Conservation (phyloP, 352 stramenopile genomes). For the Phytopythium vexans region DNA sequence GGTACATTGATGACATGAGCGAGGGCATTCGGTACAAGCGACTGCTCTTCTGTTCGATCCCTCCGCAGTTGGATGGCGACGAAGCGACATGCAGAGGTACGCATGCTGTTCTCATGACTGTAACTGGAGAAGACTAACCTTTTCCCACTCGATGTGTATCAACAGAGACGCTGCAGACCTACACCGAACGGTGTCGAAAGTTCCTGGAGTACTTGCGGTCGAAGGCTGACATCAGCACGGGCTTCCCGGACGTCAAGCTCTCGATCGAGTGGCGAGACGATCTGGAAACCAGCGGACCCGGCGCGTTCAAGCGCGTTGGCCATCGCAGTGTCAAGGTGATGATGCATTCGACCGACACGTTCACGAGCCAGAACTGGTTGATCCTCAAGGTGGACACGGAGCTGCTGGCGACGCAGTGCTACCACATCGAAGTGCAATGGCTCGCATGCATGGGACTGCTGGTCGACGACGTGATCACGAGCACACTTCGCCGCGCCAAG, state of each 20-base stretch:
- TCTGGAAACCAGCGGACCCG: constrained; percentile 39
- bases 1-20: constrained; percentile 86
- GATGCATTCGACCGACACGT: constrained; percentile 57
- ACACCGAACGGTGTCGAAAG: constrained; percentile 62
- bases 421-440: constrained; percentile 85
- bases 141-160: constrained; percentile 1
- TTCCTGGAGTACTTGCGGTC: constrained; percentile 67
- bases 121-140: neutral
- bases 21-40: constrained; percentile 82
- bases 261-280: constrained; percentile 42
- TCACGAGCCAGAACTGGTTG: constrained; percentile 81
- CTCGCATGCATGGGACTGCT: constrained; percentile 79
- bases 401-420: constrained; percentile 62
- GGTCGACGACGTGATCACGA: constrained; percentile 77
- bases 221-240: constrained; percentile 50
- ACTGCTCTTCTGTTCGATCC: constrained; percentile 69
- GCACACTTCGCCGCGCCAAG: constrained; percentile 66
- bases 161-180: constrained; percentile 49
- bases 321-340: constrained; percentile 74
- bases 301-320: constrained; percentile 64
- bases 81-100: constrained; percentile 9
- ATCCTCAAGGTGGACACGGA: constrained; percentile 77
- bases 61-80: constrained; percentile 34
- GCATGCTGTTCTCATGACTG: neutral
- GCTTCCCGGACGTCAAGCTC: constrained; percentile 55